Base-by-base conservation (phyloP, 106 monocot genomes). In the Allium cepa region DNA sequence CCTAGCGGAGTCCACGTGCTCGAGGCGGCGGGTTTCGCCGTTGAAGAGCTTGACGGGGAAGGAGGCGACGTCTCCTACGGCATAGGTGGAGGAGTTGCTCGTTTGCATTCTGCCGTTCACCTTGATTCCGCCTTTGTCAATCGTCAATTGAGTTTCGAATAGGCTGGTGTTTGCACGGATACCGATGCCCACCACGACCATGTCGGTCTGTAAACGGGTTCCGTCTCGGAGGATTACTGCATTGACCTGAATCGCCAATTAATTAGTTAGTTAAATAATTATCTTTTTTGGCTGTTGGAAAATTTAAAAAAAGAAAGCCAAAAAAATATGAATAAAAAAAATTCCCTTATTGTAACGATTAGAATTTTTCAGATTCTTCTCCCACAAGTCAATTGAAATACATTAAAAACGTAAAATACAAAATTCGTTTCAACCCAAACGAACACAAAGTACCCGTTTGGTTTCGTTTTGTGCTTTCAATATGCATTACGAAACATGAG, bases 161-260 rank as follows among this genome's bases (percentile, higher is more conserved):
- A 99, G 83, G 47, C 71, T 18, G 9, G 90, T 99, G 57, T 93
- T 93, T 55, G 99, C 71, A 59, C 87, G 89, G 49, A 93, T 93
- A 1, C 99, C 99, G 11, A 99, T 90, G 49, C 99, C 99, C 2
- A 99, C 93, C 5, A 90, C 87, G 26, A 99, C 99, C 90, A 99
- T 92, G 72, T 90, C 81, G 7, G 92, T 71, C 1, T 84, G 78
- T 10, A 99, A 62, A 12, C 75, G 82, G 28, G 82, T 85, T 9
- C 92, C 92, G 57, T 99, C 99, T 84, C 68, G 80, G 9, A 99
- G 85, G 57, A 89, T 79, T 65, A 97, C 92, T 56, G 82, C 80
- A 68, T 60, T 77, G 46, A 89, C 96, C 96, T 97, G 78, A 6
- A 66, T 6, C 52, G 36, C 36, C 36, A 36, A 36, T 36, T 36